Percentiles rank a stretch among this genome's conserved stretches.
These are phyloP conservation scores for Leishmania tarentolae DNA, from an alignment of 208 protist genomes.

Conservation along the genomic window DNA sequence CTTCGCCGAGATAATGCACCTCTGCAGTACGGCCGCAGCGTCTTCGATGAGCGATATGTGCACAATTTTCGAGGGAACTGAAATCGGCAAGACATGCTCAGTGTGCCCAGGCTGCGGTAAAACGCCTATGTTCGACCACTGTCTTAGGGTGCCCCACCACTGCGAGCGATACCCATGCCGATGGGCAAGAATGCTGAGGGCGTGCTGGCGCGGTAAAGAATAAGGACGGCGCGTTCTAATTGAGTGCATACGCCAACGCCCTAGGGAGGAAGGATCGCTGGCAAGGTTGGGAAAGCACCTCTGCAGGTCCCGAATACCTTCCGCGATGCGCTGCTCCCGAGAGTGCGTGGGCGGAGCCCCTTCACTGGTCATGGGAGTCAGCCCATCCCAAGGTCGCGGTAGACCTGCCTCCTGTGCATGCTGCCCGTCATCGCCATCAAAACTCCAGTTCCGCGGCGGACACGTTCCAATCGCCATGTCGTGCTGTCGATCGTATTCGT, in stretches of 20 bases:
- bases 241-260: constrained; percentile 10
- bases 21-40: constrained; percentile 41
- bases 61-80: constrained; percentile 36
- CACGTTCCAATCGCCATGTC: background rate
- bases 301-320: background rate
- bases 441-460: background rate
- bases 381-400: background rate
- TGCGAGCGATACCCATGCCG: constrained; percentile 43
- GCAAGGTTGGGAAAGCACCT: constrained; percentile 2
- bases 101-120: constrained; percentile 9
- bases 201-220: background rate
- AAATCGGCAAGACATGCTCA: constrained; percentile 25
- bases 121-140: constrained; percentile 42
- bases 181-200: constrained; percentile 27
- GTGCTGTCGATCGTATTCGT: background rate
- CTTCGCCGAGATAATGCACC: constrained; percentile 49
- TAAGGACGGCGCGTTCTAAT: constrained; percentile 31
- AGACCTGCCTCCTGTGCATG: background rate
- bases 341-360: background rate
- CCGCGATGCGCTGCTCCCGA: background rate
- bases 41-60: constrained; percentile 79
- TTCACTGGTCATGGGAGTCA: background rate
- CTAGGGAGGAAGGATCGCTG: background rate
- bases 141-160: constrained; percentile 63
- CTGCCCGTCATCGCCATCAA: background rate